Percentiles rank a stretch among this genome's conserved stretches.
These are phyloP conservation scores for Glonium stellatum DNA, from an alignment of 495 filamentous ascomycete genomes.

Conservation along the genomic window DNA sequence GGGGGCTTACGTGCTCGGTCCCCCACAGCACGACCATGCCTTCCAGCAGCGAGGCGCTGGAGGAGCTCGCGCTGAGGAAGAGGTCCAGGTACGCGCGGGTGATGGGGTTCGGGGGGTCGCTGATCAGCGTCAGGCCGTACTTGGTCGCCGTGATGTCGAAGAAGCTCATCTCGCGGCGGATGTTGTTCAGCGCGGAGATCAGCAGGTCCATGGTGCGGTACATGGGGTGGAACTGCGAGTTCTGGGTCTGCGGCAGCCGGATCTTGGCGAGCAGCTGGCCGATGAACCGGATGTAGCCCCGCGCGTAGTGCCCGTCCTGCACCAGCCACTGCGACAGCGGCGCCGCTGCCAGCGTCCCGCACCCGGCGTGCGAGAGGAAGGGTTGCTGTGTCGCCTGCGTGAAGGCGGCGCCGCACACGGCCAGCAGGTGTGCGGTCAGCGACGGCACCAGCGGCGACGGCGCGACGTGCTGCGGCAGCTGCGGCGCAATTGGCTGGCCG, in stretches of 20 bases:
- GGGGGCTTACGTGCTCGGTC: conserved; percentile 49
- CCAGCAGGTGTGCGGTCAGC: conserved; percentile 48
- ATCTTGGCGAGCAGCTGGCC: conserved; percentile 59
- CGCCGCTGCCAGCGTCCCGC: conserved; percentile 51
- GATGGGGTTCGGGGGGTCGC: conserved; percentile 40
- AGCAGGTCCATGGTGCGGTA: conserved; percentile 53
- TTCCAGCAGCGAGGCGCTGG: conserved; percentile 48
- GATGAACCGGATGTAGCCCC: conserved; percentile 63
- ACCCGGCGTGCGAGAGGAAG: conserved; percentile 62
- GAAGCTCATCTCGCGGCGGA: conserved; percentile 59
- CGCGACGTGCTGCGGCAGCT: conserved; percentile 11
- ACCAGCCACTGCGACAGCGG: conserved; percentile 62
- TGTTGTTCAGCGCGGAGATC: conserved; percentile 57
- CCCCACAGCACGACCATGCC: conserved; percentile 67
- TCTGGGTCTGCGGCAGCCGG: conserved; percentile 44
- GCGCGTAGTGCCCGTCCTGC: conserved; percentile 69
- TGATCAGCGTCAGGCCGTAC: conserved; percentile 51
- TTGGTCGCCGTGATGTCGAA: conserved; percentile 59
- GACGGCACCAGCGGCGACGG: conserved; percentile 29
- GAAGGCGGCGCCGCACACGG: conserved; percentile 38
- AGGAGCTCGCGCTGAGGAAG: conserved; percentile 46
- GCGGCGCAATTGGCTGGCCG: conserved; percentile 21
- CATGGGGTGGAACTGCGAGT: conserved; percentile 34
- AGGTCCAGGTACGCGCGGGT: conserved; percentile 50
- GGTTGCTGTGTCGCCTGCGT: conserved; percentile 55